Percentiles rank a stretch among this genome's conserved stretches.
Evolutionary conservation across 106 monocot genomes (phyloP).

Genomic region (Narthecium ossifragum): DNA sequence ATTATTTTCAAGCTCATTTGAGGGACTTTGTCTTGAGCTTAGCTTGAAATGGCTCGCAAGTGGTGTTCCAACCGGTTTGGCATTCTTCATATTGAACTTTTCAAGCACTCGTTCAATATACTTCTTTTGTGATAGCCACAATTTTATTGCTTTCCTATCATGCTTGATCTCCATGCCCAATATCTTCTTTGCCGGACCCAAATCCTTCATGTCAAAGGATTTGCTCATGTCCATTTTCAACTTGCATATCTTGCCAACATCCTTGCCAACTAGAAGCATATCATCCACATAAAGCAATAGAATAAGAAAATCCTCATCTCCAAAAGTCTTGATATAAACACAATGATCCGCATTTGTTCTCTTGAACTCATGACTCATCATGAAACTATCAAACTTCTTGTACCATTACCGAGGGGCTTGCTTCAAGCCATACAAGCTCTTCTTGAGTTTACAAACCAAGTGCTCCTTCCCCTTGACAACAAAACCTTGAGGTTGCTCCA

Average conservation of each 20-base stretch:
- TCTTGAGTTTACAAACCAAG: conserved; percentile 6
- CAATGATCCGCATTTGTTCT: not conserved
- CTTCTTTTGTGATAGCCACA: no score
- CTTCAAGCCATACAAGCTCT: conserved; percentile 12
- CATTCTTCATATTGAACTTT: no score
- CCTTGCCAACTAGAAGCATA: no score
- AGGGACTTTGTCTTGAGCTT: no score
- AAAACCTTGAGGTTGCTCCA: not conserved
- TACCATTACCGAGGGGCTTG: not conserved
- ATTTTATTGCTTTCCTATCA: no score
- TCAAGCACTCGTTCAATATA: no score
- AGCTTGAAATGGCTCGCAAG: no score
- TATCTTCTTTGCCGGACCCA: not conserved
- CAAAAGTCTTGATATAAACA: not conserved
- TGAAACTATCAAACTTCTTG: conserved; percentile 1
- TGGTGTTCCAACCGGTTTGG: no score
- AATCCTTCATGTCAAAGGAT: not conserved
- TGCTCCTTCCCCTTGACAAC: not conserved
- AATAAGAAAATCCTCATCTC: not conserved
- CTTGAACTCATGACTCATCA: not conserved
- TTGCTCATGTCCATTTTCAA: not conserved
- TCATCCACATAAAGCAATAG: no score
- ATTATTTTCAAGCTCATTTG: no score
- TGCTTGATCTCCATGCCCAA: not conserved
- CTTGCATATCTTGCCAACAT: not conserved